Conservation (phyloP, 164 flowering plant genomes). For the Stephania cephalantha region DNA sequence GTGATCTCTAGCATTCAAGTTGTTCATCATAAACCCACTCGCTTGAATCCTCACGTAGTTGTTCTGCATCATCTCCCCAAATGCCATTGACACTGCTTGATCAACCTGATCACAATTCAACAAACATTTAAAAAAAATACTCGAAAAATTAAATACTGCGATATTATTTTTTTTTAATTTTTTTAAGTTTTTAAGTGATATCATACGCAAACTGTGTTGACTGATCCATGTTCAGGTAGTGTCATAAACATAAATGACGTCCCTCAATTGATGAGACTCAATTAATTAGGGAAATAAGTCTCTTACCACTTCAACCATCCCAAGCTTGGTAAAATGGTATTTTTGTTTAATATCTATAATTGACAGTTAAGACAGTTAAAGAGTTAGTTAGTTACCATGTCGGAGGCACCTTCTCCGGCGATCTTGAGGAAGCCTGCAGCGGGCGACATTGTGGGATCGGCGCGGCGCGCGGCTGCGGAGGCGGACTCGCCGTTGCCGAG, state of each 20-base stretch:
- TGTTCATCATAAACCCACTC: neutral
- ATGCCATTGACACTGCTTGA: slow-evolving; percentile 68
- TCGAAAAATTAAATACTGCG: too few species aligned
- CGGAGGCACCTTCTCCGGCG: slow-evolving; percentile 57
- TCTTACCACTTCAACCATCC: too few species aligned
- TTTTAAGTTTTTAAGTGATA: too few species aligned
- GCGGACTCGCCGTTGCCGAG: slow-evolving; percentile 51
- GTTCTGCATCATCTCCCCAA: slow-evolving; percentile 29
- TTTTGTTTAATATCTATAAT: too few species aligned
- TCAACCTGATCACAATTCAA: slow-evolving; percentile 35
- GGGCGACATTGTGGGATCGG: slow-evolving; percentile 16
- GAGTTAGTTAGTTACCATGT: slow-evolving; percentile 30
- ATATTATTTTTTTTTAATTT: too few species aligned
- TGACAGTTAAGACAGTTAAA: neutral
- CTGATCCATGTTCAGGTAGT: too few species aligned
- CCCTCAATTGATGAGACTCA: too few species aligned
- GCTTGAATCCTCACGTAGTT: slow-evolving; percentile 59
- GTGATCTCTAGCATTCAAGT: neutral
- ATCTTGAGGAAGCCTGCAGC: slow-evolving; percentile 27
- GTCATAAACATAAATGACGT: too few species aligned
- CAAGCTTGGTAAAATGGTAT: neutral
- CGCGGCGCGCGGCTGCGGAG: slow-evolving; percentile 3
- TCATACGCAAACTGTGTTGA: too few species aligned
- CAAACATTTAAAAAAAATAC: too few species aligned
- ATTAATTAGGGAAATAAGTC: too few species aligned